Evolutionary conservation across 306 rosid genomes (phyloP).

Genomic region (Acacia melanoxylon): DNA sequence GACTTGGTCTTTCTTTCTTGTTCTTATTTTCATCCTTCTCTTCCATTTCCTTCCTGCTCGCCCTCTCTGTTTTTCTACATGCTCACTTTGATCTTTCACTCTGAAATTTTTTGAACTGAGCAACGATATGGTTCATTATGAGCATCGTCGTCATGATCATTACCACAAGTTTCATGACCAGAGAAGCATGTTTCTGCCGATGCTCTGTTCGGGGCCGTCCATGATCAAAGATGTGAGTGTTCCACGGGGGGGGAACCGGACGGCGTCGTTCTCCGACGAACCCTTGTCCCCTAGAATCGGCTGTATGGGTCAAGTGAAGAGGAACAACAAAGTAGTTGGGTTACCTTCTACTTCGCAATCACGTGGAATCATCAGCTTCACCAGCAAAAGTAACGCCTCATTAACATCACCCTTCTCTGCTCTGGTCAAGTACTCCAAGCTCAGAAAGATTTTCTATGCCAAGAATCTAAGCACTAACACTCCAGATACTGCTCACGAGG

Average conservation of each 20-base stretch:
- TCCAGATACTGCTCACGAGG: constrained; percentile 1
- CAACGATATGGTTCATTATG: constrained; percentile 41
- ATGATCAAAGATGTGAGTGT: constrained; percentile 54
- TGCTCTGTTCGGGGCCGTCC: constrained; percentile 69
- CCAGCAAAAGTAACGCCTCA: constrained; percentile 15
- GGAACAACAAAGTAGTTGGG: constrained; percentile 61
- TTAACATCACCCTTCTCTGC: constrained; percentile 24
- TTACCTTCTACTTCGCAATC: constrained; percentile 38
- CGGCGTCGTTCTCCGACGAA: constrained; percentile 42
- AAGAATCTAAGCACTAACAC: constrained; percentile 43
- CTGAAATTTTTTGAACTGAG: background rate
- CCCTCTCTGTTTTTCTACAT: background rate
- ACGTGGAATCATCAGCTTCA: background rate
- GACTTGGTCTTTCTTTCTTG: constrained; percentile 18
- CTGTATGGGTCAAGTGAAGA: constrained; percentile 87
- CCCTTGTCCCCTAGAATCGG: constrained; percentile 78
- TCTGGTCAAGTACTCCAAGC: constrained; percentile 56
- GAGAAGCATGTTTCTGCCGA: constrained; percentile 65
- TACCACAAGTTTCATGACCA: constrained; percentile 30
- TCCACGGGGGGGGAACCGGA: constrained; percentile 38
- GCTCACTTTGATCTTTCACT: constrained; percentile 11
- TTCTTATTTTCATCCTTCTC: background rate
- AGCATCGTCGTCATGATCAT: constrained; percentile 40
- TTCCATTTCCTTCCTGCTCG: background rate
- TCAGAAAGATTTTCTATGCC: constrained; percentile 65